These are phyloP conservation scores for Populus simonii DNA, from an alignment of 345 rosid species.

Conservation along the genomic window DNA sequence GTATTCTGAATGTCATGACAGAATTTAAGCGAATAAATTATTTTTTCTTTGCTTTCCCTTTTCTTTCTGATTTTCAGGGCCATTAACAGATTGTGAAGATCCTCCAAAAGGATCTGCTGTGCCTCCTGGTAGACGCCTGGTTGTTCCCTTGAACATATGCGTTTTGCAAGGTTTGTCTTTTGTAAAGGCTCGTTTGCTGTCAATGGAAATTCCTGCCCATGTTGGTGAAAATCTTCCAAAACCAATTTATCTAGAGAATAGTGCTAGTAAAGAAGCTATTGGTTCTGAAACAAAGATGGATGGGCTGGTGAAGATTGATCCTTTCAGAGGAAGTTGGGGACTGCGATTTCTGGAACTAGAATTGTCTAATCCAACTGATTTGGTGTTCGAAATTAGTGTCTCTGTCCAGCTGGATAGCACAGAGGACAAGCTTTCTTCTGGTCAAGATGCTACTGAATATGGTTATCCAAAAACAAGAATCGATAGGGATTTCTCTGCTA, in stretches of 20 bases:
- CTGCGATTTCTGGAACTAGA: conserved; percentile 91
- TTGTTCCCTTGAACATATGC: conserved; percentile 81
- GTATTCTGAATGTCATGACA: neutral
- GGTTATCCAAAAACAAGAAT: conserved; percentile 84
- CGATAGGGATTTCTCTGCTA: conserved; percentile 83
- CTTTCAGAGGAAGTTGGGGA: conserved; percentile 98
- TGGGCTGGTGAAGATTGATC: conserved; percentile 82
- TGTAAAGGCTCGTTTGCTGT: conserved; percentile 89
- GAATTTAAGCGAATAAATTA: neutral
- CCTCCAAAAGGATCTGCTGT: conserved; percentile 40
- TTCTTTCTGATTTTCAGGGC: conserved; percentile 51
- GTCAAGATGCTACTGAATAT: conserved; percentile 58
- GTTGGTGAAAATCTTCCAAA: conserved; percentile 62
- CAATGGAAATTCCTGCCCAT: conserved; percentile 97
- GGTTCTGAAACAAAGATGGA: conserved; percentile 59
- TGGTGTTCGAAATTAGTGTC: conserved; percentile 83
- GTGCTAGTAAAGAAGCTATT: conserved; percentile 35
- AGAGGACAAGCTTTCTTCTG: conserved; percentile 44
- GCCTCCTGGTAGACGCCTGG: conserved; percentile 88
- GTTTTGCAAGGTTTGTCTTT: conserved; percentile 90
- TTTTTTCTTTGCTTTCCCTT: neutral
- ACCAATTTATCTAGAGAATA: conserved; percentile 26
- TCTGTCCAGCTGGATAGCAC: conserved; percentile 68
- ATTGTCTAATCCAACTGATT: conserved; percentile 89
- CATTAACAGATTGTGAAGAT: conserved; percentile 49